phyloP scores from a whole-genome alignment of 2,329 filamentous ascomycete genomes.

The Lithohypha guttulata region DNA sequence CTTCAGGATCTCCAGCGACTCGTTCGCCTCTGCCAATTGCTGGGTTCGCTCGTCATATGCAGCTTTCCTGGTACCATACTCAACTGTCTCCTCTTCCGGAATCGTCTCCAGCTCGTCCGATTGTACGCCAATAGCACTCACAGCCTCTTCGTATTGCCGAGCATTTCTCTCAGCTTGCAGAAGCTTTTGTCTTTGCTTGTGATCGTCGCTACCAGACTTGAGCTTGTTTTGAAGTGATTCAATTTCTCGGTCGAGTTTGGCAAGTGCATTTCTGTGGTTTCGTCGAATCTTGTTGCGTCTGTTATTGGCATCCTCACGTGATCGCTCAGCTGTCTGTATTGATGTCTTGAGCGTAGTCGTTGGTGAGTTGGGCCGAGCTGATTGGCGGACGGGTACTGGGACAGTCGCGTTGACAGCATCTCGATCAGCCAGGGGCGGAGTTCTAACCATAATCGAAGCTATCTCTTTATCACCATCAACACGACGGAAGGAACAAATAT shows the following conservation, averaged over 20 bases:
- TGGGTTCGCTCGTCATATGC: slow-evolving; percentile 46
- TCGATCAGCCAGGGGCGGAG: slow-evolving; percentile 46
- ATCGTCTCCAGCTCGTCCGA: slow-evolving; percentile 46
- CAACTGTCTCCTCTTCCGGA: slow-evolving; percentile 45
- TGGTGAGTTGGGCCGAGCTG: slow-evolving; percentile 52
- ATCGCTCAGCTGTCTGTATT: slow-evolving; percentile 50
- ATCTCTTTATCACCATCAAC: slow-evolving; percentile 47
- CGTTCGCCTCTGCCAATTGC: slow-evolving; percentile 39
- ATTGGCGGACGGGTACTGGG: slow-evolving; percentile 43
- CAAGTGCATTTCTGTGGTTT: slow-evolving; percentile 49
- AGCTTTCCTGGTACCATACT: slow-evolving; percentile 43
- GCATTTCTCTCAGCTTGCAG: slow-evolving; percentile 53
- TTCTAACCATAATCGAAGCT: slow-evolving; percentile 52
- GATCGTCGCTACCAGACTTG: slow-evolving; percentile 49
- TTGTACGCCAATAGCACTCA: slow-evolving; percentile 43
- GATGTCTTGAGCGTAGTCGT: slow-evolving; percentile 56
- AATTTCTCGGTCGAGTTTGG: slow-evolving; percentile 51
- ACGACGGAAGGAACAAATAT: slow-evolving; percentile 52
- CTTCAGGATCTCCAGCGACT: slow-evolving; percentile 41
- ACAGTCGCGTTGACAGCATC: slow-evolving; percentile 43
- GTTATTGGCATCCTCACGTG: slow-evolving; percentile 48
- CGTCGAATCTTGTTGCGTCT: slow-evolving; percentile 50
- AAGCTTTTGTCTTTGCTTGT: slow-evolving; percentile 50
- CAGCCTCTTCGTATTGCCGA: slow-evolving; percentile 52
- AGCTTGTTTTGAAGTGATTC: slow-evolving; percentile 48